Percentiles rank a stretch among this genome's conserved stretches.
Conservation (phyloP, 441 rosid genomes). For the Aleurites moluccanus region DNA sequence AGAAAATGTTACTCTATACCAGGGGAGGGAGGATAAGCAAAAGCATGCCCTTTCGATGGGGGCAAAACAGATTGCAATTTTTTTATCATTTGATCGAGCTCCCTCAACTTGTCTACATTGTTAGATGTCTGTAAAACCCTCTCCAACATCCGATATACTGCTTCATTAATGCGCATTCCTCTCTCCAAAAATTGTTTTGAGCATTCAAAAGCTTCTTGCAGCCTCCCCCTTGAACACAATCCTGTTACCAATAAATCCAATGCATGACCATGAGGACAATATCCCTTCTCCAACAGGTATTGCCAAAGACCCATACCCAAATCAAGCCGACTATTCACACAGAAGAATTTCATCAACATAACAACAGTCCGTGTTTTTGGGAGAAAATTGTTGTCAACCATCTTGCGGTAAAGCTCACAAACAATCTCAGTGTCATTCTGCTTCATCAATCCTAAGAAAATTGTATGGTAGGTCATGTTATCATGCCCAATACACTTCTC, state of each 20-base stretch:
- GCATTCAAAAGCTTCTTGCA: conserved; percentile 70
- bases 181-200: conserved; percentile 61
- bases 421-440: conserved; percentile 47
- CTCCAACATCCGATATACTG: conserved; percentile 49
- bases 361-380: conserved; percentile 71
- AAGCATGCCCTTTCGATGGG: conserved; percentile 29
- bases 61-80: conserved; percentile 58
- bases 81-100: conserved; percentile 50
- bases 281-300: conserved; percentile 67
- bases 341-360: conserved; percentile 81
- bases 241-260: conserved; percentile 76
- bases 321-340: conserved; percentile 53
- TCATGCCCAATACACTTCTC: conserved; percentile 50
- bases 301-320: conserved; percentile 63
- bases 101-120: conserved; percentile 44
- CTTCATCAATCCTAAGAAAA: conserved; percentile 70
- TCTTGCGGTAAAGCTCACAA: conserved; percentile 47
- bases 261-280: conserved; percentile 82
- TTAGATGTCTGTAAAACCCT: conserved; percentile 40
- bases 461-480: conserved; percentile 56
- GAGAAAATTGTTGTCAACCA: conserved; percentile 55
- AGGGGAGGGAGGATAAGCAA: conserved; percentile 11
- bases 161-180: conserved; percentile 66
- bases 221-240: conserved; percentile 61
- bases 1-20: neutral